Evolutionary conservation across 805 yeast species (phyloP).

Genomic region (Zygotorulaspora chibaensis): DNA sequence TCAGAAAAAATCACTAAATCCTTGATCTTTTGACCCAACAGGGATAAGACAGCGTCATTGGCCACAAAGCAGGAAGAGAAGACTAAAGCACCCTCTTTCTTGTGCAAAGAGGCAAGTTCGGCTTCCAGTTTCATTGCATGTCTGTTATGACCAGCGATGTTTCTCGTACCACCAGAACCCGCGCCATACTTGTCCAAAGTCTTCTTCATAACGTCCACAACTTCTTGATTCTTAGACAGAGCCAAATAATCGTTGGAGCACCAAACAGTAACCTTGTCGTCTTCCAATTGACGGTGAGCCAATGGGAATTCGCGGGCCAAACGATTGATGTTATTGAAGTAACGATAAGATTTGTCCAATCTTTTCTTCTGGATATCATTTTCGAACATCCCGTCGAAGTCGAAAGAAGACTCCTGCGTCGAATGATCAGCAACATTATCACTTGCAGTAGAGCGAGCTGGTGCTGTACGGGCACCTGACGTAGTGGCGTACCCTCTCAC

Average conservation of each 20-base stretch:
- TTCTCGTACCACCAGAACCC: slow-evolving; percentile 99
- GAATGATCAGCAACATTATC: slow-evolving; percentile 34
- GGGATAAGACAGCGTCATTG: slow-evolving; percentile 88
- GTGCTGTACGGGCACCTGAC: slow-evolving; percentile 35
- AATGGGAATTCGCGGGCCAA: slow-evolving; percentile 88
- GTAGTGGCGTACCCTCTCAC: slow-evolving; percentile 27
- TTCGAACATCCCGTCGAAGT: slow-evolving; percentile 66
- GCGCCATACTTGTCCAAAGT: slow-evolving; percentile 89
- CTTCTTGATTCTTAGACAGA: slow-evolving; percentile 78
- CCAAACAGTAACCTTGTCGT: slow-evolving; percentile 95
- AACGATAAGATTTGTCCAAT: slow-evolving; percentile 87
- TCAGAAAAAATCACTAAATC: slow-evolving; percentile 90
- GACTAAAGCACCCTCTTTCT: slow-evolving; percentile 91
- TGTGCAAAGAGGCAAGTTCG: slow-evolving; percentile 84
- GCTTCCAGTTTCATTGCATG: slow-evolving; percentile 87
- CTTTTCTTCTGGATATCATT: slow-evolving; percentile 70
- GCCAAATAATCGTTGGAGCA: slow-evolving; percentile 97
- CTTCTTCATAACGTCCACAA: slow-evolving; percentile 68
- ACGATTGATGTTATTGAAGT: slow-evolving; percentile 94
- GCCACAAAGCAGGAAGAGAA: slow-evolving; percentile 96
- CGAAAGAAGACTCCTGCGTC: slow-evolving; percentile 54
- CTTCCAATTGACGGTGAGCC: slow-evolving; percentile 75
- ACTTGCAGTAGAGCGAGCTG: slow-evolving; percentile 30
- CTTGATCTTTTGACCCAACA: slow-evolving; percentile 86
- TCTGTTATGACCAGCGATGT: slow-evolving; percentile 94